Evolutionary conservation across 106 monocot genomes (phyloP).

Genomic region (Vanilla planifolia): DNA sequence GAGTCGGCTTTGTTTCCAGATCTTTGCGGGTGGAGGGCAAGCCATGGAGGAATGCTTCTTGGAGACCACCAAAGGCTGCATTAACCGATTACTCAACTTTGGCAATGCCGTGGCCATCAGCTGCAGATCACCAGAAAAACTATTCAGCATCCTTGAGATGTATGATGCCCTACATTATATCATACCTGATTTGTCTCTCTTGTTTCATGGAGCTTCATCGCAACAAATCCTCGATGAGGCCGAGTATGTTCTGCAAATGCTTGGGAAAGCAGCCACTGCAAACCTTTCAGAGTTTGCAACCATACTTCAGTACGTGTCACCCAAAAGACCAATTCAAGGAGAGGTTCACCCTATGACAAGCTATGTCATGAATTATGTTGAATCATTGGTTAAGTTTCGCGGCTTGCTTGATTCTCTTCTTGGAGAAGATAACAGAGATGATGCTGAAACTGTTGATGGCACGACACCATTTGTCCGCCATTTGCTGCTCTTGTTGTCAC

Average conservation of each 20-base stretch:
- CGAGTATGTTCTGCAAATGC: conserved; percentile 14
- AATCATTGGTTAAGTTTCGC: conserved; percentile 23
- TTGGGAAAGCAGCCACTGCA: conserved; percentile 26
- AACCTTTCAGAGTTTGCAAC: conserved; percentile 31
- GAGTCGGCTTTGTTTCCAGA: conserved; percentile 29
- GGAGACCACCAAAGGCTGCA: conserved; percentile 31
- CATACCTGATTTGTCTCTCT: conserved; percentile 16
- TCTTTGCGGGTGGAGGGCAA: conserved; percentile 14
- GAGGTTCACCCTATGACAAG: conserved; percentile 42
- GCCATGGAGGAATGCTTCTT: conserved; percentile 26
- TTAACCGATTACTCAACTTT: conserved; percentile 51
- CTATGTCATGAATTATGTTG: conserved; percentile 50
- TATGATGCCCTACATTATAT: conserved; percentile 20
- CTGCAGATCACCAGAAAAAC: conserved; percentile 15
- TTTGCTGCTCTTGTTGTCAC: conserved; percentile 17
- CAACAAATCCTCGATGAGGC: conserved; percentile 23
- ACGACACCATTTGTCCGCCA: conserved; percentile 21
- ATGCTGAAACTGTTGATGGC: neutral
- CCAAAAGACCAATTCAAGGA: conserved; percentile 15
- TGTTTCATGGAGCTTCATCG: conserved; percentile 26
- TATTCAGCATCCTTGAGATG: conserved; percentile 14
- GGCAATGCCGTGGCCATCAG: conserved; percentile 44
- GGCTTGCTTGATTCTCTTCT: conserved; percentile 25
- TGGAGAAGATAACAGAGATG: neutral
- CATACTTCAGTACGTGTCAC: conserved; percentile 19